Evolutionary conservation across 768 basidiomycete genomes (phyloP).

Genomic region (Suillus brevipes): DNA sequence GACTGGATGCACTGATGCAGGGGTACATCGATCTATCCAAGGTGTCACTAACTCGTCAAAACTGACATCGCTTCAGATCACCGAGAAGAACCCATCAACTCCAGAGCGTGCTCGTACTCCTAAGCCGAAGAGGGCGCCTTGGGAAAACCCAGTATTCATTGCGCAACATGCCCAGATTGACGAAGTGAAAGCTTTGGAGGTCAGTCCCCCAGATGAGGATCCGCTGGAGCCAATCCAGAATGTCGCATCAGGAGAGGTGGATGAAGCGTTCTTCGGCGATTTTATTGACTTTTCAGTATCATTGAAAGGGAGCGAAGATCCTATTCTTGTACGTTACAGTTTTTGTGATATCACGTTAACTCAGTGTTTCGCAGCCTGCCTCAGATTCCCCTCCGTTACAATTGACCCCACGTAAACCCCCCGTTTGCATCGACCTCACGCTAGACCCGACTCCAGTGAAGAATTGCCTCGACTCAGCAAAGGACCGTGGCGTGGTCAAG

Average conservation of each 20-base stretch:
- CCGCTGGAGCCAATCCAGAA: background rate
- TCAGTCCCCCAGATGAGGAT: background rate
- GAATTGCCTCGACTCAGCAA: background rate
- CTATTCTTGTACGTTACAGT: background rate
- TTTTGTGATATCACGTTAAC: background rate
- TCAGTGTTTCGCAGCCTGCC: conserved; percentile 15
- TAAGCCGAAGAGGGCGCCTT: conserved; percentile 34
- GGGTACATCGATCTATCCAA: background rate
- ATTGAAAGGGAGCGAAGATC: conserved; percentile 8
- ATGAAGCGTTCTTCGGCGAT: conserved; percentile 4
- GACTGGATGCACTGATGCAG: background rate
- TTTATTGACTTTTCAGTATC: conserved; percentile 7
- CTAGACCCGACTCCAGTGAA: conserved; percentile 28
- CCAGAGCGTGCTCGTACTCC: conserved; percentile 9
- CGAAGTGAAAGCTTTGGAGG: background rate
- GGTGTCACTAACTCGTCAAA: background rate
- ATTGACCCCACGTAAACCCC: conserved; percentile 23
- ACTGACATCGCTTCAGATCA: conserved; percentile 2
- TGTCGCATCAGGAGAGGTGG: background rate
- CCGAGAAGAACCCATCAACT: conserved; percentile 3
- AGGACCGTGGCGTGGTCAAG: background rate
- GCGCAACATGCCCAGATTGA: conserved; percentile 3
- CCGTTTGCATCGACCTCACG: conserved; percentile 48
- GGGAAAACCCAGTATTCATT: conserved; percentile 27
- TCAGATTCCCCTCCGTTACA: conserved; percentile 4